Conservation (phyloP, 1,139 yeast species). For the Pichia sp. region DNA sequence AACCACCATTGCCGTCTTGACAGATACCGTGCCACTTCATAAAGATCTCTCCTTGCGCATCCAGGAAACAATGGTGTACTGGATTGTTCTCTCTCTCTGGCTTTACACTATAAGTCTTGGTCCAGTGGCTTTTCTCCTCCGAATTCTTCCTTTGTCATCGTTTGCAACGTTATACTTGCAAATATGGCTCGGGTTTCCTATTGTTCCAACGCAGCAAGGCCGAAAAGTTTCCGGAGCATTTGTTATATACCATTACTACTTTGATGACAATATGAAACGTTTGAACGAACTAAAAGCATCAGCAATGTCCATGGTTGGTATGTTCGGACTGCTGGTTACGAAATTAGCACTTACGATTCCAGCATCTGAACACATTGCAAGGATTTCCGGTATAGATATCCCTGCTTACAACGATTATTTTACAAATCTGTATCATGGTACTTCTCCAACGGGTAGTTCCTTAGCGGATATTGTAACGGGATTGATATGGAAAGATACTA, state of each 20-base stretch:
- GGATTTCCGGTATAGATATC: no score
- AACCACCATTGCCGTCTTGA: conserved; percentile 2
- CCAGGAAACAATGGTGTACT: conserved; percentile 47
- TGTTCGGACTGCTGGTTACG: no score
- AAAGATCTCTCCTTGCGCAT: conserved; percentile 10
- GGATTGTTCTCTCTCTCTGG: conserved; percentile 45
- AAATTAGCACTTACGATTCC: no score
- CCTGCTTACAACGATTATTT: no score
- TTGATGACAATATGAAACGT: conserved; percentile 9
- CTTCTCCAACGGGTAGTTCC: no score
- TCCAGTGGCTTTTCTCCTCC: conserved; percentile 29
- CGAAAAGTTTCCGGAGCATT: conserved; percentile 14
- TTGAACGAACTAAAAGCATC: conserved; percentile 2
- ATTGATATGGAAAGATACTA: no score
- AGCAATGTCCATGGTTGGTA: neutral
- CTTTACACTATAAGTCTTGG: conserved; percentile 32
- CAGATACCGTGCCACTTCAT: conserved; percentile 9
- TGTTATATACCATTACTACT: conserved; percentile 15
- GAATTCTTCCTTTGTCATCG: conserved; percentile 45
- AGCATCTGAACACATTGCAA: no score
- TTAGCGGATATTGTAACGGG: no score
- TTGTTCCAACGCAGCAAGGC: conserved; percentile 16
- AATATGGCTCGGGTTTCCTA: conserved; percentile 50
- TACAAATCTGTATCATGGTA: no score
- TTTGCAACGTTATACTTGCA: conserved; percentile 38